Evolutionary conservation across 2,329 filamentous ascomycete species (phyloP).

Genomic region (Paramyrothecium roridum): DNA sequence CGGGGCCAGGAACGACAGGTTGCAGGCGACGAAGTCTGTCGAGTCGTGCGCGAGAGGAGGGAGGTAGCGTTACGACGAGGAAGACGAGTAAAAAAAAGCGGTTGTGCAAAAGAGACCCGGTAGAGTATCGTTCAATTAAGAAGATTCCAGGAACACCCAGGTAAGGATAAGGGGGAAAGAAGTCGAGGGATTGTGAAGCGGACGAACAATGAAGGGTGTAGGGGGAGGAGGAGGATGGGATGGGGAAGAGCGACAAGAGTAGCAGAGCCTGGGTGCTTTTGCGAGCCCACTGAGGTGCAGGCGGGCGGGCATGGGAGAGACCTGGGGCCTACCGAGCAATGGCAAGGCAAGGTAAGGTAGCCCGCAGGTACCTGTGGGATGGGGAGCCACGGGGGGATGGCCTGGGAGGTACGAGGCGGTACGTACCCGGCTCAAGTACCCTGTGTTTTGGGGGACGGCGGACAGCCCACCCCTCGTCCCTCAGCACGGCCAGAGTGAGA

Average conservation of each 20-base stretch:
- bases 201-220: constrained; percentile 27
- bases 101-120: background rate
- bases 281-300: background rate
- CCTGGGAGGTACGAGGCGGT: background rate
- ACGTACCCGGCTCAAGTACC: background rate
- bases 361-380: background rate
- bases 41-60: background rate
- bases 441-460: background rate
- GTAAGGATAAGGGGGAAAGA: constrained; percentile 2
- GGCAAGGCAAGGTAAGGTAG: too few relatives aligned
- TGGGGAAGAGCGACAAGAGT: constrained; percentile 32
- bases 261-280: constrained; percentile 20
- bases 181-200: constrained; percentile 26
- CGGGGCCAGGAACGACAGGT: background rate
- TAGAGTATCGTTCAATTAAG: background rate
- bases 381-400: background rate
- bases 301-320: background rate
- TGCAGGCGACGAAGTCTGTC: background rate
- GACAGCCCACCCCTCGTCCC: background rate
- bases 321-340: background rate
- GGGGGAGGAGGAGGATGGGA: constrained; percentile 25
- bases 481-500: background rate
- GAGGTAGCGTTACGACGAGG: background rate
- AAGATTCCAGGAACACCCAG: background rate
- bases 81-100: background rate